Base-by-base conservation (phyloP, 2,329 filamentous ascomycete genomes). In the Talaromyces sp. region DNA sequence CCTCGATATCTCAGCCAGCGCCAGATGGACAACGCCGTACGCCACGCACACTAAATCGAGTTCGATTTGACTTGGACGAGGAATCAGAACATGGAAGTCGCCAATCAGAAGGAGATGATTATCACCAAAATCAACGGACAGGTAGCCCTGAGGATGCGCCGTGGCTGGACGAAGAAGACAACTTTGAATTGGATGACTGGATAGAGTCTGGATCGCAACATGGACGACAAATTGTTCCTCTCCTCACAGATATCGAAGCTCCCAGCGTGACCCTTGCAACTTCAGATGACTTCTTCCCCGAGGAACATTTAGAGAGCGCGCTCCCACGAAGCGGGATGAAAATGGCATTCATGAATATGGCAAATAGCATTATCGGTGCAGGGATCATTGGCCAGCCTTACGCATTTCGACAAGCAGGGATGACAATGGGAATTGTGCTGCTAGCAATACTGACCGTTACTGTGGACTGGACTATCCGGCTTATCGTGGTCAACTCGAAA, bases 321-420 rank as follows among this genome's bases (percentile, higher is more conserved):
- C 82, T 92, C 51, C 91, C 93, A 42, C 93, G 93, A 75, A 96
- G 90, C 52, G 88, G 89, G 4, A 82, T 97, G 75, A 81, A 83
- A 57, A 90, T 88, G 70, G 93, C 94, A 3, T 97, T 99, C 64
- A 96, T 97, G 91, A 99, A 99, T 76, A 99, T 99, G 94, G 93
- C 94, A 58, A 99, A 99, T 77, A 95, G 90, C 65, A 99, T 99
- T 71, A 97, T 99, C 56, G 85, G 85, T 27, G 85, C 85, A 27
- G 85, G 85, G 2, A 87, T 88, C 54, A 87, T 88, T 63, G 85
- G 90, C 3, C 94, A 99, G 75, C 92, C 94, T 11, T 99, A 97
- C 75, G 94, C 94, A n/a, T 88, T 99, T 69, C 86, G 85, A 53
- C 92, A 97, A 76, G 94, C 94, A 7, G 94, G 94, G 6, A 82